phyloP scores from a whole-genome alignment of 1,284 basidiomycete species.

The Pseudomicrostroma phylloplanum region DNA sequence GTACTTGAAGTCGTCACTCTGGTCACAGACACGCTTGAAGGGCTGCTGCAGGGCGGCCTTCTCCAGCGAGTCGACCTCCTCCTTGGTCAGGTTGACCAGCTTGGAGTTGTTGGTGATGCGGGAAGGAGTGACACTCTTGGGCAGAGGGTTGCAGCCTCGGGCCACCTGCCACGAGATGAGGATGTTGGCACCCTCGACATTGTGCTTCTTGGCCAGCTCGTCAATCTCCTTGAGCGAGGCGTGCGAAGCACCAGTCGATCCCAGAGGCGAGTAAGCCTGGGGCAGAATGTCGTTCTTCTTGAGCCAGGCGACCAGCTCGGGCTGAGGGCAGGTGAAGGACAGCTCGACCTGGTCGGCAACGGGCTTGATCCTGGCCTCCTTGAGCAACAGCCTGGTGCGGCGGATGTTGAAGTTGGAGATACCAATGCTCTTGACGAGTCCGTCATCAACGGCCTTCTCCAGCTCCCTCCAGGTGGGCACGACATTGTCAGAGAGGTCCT shows the following conservation, averaged over 20 bases:
- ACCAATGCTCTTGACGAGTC: slow-evolving; percentile 57
- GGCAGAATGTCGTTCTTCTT: slow-evolving; percentile 31
- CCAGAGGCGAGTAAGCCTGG: slow-evolving; percentile 43
- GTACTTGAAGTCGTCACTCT: slow-evolving; percentile 34
- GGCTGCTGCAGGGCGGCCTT: slow-evolving; percentile 54
- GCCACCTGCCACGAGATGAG: slow-evolving; percentile 38
- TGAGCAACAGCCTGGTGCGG: slow-evolving; percentile 26
- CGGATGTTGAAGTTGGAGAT: slow-evolving; percentile 54
- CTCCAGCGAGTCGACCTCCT: slow-evolving; percentile 61
- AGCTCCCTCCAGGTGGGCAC: slow-evolving; percentile 39
- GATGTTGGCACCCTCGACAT: slow-evolving; percentile 32
- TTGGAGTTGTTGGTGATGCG: slow-evolving; percentile 40
- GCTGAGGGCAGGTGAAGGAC: slow-evolving; percentile 62
- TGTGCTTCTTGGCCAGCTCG: slow-evolving; percentile 31
- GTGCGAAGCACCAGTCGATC: slow-evolving; percentile 17
- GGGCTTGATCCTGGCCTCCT: slow-evolving; percentile 34
- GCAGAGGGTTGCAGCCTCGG: slow-evolving; percentile 34
- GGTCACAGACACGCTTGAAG: slow-evolving; percentile 37
- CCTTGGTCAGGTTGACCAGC: slow-evolving; percentile 57
- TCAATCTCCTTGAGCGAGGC: slow-evolving; percentile 12
- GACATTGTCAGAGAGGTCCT: slow-evolving; percentile 53
- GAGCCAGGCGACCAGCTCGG: slow-evolving; percentile 67
- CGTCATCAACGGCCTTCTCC: slow-evolving; percentile 45
- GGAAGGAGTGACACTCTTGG: slow-evolving; percentile 35
- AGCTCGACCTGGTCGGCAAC: slow-evolving; percentile 50